A percentile compares a stretch with the other conserved stretches of the same genome.
Conservation (phyloP, 257 asterid species). For the Henckelia pumila region DNA sequence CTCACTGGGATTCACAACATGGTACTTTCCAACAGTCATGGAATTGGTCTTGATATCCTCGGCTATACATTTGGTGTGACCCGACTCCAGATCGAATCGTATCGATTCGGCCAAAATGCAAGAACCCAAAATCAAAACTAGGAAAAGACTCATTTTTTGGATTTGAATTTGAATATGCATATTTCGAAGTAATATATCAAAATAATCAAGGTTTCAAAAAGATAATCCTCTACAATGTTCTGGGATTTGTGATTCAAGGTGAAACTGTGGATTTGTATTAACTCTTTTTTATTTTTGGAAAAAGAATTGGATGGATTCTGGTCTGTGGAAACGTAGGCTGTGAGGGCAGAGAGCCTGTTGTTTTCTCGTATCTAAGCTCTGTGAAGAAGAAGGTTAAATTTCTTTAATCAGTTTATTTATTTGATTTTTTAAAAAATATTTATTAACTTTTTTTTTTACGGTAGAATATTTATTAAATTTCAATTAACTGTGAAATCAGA, state of each 20-base stretch:
- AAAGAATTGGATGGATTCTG: too few species aligned
- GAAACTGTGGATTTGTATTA: too few species aligned
- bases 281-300: too few species aligned
- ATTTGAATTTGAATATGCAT: slow-evolving; percentile 39
- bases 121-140: slow-evolving; percentile 42
- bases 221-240: slow-evolving; percentile 1
- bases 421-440: too few species aligned
- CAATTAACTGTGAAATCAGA: too few species aligned
- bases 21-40: slow-evolving; percentile 94
- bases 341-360: too few species aligned
- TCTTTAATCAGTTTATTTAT: too few species aligned
- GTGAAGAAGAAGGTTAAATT: too few species aligned
- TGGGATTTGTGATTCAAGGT: neutral
- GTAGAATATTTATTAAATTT: too few species aligned
- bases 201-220: neutral
- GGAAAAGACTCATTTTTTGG: slow-evolving; percentile 27
- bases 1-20: slow-evolving; percentile 69
- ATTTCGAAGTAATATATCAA: slow-evolving; percentile 10
- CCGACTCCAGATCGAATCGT: slow-evolving; percentile 83
- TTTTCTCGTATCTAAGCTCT: too few species aligned
- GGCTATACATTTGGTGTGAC: slow-evolving; percentile 90
- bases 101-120: slow-evolving; percentile 54
- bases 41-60: slow-evolving; percentile 85
- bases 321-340: too few species aligned
- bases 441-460: too few species aligned